Base-by-base conservation (phyloP, 202 grass and related monocot genomes). In the Musa balbisiana region DNA sequence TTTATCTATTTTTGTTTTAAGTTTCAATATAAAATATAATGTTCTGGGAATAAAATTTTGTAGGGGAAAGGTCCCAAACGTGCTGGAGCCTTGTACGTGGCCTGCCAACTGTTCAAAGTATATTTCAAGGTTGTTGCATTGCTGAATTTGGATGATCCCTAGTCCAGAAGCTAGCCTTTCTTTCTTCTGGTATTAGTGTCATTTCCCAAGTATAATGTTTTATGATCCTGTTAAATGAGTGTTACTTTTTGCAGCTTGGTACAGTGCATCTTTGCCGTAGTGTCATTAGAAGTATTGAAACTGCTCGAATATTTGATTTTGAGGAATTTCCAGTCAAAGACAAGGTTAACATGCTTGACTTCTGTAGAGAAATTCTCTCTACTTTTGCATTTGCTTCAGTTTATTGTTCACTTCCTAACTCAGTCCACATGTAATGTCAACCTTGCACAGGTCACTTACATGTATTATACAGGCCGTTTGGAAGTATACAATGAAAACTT, bases 401-500 rank as follows among this genome's bases (percentile, higher is more conserved):
- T 80, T 52, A 15, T 14, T 26, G 71, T 70, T 68, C 16, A 54
- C 63, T 20, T 29, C 2, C 14, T 69, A 62, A 49, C 27, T 75
- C 43, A 22, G 78, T 29, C 56, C 19, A 14, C 68, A 49, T 85
- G 26, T 70, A 74, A n/a, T 62, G 59, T 80, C 60, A 26, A 69
- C 21, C 29, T 71, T 73, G 13, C 77, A 52, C 84, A 90, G 95
- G 95, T 99, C 69, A 95, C 95, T 29, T 99, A 95, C 52, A 94
- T 99, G 95, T 99, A 94, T 83, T 99, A 99, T 78, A 94, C 91
- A 71, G 89, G 91, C 51, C 83, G 89, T 56, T 77, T 94, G 71
- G 95, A 99, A 72, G 91, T 98, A 67, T 99, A 89, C 29, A 99
- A 99, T 81, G 95, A 94, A 76, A 99, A 92, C 33, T 94, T 99